Conservation (phyloP, 1,284 basidiomycete genomes). For the Sanghuangporus baumii region DNA sequence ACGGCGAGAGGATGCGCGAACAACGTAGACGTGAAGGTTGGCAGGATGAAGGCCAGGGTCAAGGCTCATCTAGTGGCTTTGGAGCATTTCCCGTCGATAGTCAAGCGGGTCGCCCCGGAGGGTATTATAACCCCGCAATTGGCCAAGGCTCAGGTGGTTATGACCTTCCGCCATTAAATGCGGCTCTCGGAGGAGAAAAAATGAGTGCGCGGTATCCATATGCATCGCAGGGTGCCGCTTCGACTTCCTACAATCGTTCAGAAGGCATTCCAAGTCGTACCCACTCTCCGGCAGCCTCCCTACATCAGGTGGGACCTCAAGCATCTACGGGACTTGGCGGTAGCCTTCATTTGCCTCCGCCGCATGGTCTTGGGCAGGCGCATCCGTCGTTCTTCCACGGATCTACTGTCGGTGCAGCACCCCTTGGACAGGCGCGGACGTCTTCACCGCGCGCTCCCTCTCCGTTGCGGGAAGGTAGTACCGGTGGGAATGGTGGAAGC, state of each 20-base stretch:
- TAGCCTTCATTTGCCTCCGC: slow-evolving; percentile 34
- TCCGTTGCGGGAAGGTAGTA: slow-evolving; percentile 24
- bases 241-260: slow-evolving; percentile 51
- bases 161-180: slow-evolving; percentile 54
- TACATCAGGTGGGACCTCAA: slow-evolving; percentile 28
- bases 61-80: slow-evolving; percentile 9
- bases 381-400: slow-evolving; percentile 23
- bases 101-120: background rate
- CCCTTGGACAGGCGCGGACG: slow-evolving; percentile 12
- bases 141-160: slow-evolving; percentile 34
- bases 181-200: slow-evolving; percentile 33
- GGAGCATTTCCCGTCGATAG: slow-evolving; percentile 4
- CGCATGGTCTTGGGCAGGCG: slow-evolving; percentile 29
- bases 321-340: slow-evolving; percentile 13
- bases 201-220: slow-evolving; percentile 25
- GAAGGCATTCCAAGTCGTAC: slow-evolving; percentile 61
- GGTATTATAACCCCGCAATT: slow-evolving; percentile 4
- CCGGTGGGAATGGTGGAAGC: slow-evolving; percentile 29
- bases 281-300: slow-evolving; percentile 50
- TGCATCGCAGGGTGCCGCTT: slow-evolving; percentile 23
- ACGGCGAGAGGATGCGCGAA: slow-evolving; percentile 5
- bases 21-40: slow-evolving; percentile 16
- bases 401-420: background rate
- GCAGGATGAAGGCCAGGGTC: slow-evolving; percentile 10
- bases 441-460: slow-evolving; percentile 25